Percentiles rank a stretch among this genome's conserved stretches.
phyloP scores from a whole-genome alignment of 345 rosid genomes.

The Ricinus communis region DNA sequence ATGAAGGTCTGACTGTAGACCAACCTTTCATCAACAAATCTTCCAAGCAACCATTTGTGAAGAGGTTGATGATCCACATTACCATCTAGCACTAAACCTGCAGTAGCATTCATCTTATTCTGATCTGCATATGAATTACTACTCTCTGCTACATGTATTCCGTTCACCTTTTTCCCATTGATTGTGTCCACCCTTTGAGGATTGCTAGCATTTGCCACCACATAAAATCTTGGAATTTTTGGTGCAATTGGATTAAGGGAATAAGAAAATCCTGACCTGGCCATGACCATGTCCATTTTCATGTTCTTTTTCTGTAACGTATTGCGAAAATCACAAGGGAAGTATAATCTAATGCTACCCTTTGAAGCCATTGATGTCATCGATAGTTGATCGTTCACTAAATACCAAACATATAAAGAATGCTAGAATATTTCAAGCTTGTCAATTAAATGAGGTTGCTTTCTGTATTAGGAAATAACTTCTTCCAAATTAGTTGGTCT shows the following conservation, averaged over 20 bases:
- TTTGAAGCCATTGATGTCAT: constrained; percentile 31
- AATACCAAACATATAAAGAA: background rate
- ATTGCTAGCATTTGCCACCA: constrained; percentile 17
- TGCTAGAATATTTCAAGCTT: background rate
- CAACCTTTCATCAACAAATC: constrained; percentile 18
- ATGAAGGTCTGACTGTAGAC: constrained; percentile 25
- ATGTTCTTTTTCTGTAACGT: constrained; percentile 2
- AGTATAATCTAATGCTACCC: background rate
- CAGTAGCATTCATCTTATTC: constrained; percentile 3
- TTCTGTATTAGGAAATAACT: background rate
- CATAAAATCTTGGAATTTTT: constrained; percentile 1
- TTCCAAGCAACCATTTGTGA: constrained; percentile 31
- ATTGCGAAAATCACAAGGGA: background rate
- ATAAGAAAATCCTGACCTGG: constrained; percentile 13
- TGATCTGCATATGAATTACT: background rate
- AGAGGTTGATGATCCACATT: constrained; percentile 12
- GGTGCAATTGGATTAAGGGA: constrained; percentile 1
- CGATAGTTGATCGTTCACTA: constrained; percentile 1
- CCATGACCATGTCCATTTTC: background rate
- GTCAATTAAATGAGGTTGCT: background rate
- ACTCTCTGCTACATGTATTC: constrained; percentile 18
- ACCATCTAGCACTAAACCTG: constrained; percentile 2
- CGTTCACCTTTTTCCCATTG: constrained; percentile 36
- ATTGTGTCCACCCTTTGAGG: constrained; percentile 20
- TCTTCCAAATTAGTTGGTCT: constrained; percentile 22